Evolutionary conservation across 106 monocot species (phyloP), one percentile per base, ranked within the genome.

Genomic region (Apostasia ramifera): DNA sequence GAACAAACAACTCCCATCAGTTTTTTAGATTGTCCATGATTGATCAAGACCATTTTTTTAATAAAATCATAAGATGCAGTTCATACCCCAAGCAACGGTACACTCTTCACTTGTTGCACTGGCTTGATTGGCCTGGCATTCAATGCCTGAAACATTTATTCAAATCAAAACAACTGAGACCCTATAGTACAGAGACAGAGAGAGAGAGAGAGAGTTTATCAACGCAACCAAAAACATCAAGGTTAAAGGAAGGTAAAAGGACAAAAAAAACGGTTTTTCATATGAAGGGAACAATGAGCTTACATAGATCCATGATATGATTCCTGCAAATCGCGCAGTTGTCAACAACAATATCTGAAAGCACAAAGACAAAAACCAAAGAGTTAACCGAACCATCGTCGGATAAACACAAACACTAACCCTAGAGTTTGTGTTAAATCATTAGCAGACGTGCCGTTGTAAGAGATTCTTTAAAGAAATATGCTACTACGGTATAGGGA

Each of bases 61-160:
- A 26, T 26, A 26, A 37, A 46, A 2, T 65, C 5, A 48, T 7
- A 26, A 26, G 11, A 65, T 48, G 0, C 11, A 57, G 49, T 40
- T 8, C 84, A 44, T 84, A 88, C 88, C 88, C 88, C 88, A 88
- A 68, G 84, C 88, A 5, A 88, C 88, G 0, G 88, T 84, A 69
- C 88, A 88, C 71, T 88, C 88, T 69, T 88, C 88, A 12, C 88
- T 84, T 1, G 88, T 88, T 13, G 81, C 81, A 49, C 88, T 88
- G 40, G 88, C 83, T 69, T 88, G 88, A 69, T 88, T 88, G 5
- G 84, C 88, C 81, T 88, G 88, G 62, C 88, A 88, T 61, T 88
- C 88, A 37, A 88, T 88, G 74, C 88, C 88, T 88, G 67, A 53
- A 53, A 57, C 68, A 61, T 59, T 67, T 44, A 14, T 53, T 2